Evolutionary conservation across 768 basidiomycete genomes (phyloP).

Genomic region (Hygrocybe punicea): DNA sequence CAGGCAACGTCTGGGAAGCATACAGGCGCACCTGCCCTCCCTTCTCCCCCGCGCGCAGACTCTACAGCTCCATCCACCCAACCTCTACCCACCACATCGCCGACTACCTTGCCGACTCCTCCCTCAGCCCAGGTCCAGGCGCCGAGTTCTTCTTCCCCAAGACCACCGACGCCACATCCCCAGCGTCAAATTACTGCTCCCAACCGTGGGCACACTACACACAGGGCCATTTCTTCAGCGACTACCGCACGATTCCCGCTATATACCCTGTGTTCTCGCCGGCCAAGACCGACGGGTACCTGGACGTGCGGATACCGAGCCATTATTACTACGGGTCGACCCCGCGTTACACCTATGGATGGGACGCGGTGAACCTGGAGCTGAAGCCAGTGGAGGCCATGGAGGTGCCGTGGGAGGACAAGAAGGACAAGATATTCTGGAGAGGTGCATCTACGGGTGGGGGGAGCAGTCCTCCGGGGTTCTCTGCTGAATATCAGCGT

Average conservation of each 20-base stretch:
- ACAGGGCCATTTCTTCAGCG: slow-evolving; percentile 96
- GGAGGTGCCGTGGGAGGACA: slow-evolving; percentile 87
- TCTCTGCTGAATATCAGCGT: slow-evolving; percentile 77
- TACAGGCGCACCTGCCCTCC: slow-evolving; percentile 91
- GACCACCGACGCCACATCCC: slow-evolving; percentile 53
- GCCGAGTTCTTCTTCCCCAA: slow-evolving; percentile 63
- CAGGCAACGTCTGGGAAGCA: slow-evolving; percentile 90
- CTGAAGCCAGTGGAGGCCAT: slow-evolving; percentile 76
- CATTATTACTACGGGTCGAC: slow-evolving; percentile 93
- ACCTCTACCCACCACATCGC: slow-evolving; percentile 31
- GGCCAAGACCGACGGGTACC: slow-evolving; percentile 78
- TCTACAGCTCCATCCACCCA: slow-evolving; percentile 74
- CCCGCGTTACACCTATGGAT: slow-evolving; percentile 82
- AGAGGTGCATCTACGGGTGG: slow-evolving; percentile 95
- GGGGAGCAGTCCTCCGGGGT: slow-evolving; percentile 82
- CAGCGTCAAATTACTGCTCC: slow-evolving; percentile 76
- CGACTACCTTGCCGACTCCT: slow-evolving; percentile 24
- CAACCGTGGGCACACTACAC: slow-evolving; percentile 79
- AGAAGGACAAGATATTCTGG: slow-evolving; percentile 89
- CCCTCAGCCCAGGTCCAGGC: slow-evolving; percentile 31
- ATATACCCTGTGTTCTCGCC: slow-evolving; percentile 96
- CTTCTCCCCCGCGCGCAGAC: slow-evolving; percentile 69
- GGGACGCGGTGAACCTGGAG: slow-evolving; percentile 73
- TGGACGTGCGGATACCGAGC: slow-evolving; percentile 90
- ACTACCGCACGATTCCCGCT: slow-evolving; percentile 85